A percentile compares a stretch with the other conserved stretches of the same genome.
These are phyloP conservation scores for Russula lepida DNA, from an alignment of 768 basidiomycete species.

Conservation along the genomic window DNA sequence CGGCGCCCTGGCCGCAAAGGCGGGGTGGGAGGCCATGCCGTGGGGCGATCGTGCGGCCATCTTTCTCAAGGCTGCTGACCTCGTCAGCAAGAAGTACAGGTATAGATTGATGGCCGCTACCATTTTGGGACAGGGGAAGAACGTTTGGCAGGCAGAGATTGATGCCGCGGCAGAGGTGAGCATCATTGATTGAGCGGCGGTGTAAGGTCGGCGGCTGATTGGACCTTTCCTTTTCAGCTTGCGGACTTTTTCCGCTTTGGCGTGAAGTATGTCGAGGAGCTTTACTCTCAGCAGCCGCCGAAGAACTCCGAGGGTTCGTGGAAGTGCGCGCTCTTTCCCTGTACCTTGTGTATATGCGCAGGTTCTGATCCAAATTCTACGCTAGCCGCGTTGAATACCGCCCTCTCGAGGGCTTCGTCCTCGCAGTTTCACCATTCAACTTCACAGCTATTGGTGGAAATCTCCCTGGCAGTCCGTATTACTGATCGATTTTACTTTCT, in stretches of 20 bases:
- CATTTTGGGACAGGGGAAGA: slow-evolving; percentile 98
- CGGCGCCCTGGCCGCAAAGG: slow-evolving; percentile 79
- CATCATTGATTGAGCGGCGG: neutral
- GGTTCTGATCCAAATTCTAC: slow-evolving; percentile 4
- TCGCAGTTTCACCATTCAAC: slow-evolving; percentile 98
- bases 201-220: neutral
- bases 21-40: slow-evolving; percentile 86
- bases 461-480: slow-evolving; percentile 55
- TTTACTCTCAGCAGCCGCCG: slow-evolving; percentile 84
- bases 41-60: slow-evolving; percentile 98
- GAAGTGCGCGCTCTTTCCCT: slow-evolving; percentile 62
- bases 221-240: slow-evolving; percentile 38
- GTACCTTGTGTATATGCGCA: neutral
- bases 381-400: slow-evolving; percentile 92
- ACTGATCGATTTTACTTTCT: neutral
- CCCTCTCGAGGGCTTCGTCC: slow-evolving; percentile 95
- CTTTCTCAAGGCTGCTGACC: slow-evolving; percentile 96
- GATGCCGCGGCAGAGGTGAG: slow-evolving; percentile 95
- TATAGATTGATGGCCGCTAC: slow-evolving; percentile 94
- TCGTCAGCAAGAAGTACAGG: slow-evolving; percentile 91
- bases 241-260: slow-evolving; percentile 94
- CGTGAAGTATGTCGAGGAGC: slow-evolving; percentile 92
- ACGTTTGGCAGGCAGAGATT: slow-evolving; percentile 99
- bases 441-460: slow-evolving; percentile 98
- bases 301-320: slow-evolving; percentile 82